Conservation (phyloP, 83 land plant species). For the Thuja plicata region DNA sequence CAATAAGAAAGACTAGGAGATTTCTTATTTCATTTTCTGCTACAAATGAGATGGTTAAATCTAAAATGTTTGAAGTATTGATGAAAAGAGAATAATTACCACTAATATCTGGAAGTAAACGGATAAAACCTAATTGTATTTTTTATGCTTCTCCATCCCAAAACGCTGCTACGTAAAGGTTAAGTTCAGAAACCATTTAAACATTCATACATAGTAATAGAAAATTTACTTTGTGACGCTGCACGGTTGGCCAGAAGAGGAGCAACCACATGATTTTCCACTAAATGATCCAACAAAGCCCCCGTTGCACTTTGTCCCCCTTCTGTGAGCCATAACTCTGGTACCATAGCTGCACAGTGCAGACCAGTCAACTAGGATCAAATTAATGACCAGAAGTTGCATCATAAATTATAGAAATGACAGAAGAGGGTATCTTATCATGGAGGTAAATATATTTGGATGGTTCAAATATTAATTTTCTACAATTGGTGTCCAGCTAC, state of each 20-base stretch:
- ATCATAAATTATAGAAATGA: not conserved
- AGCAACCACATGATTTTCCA: slow-evolving; percentile 82
- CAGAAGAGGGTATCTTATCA: not conserved
- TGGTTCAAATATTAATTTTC: not conserved
- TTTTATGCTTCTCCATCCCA: not conserved
- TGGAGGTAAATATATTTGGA: not conserved
- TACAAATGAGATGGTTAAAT: not conserved
- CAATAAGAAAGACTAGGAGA: not conserved
- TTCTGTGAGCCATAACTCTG: slow-evolving; percentile 96
- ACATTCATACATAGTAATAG: not conserved
- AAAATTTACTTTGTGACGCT: slow-evolving; percentile 66
- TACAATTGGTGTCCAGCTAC: no score
- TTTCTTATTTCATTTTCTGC: not conserved
- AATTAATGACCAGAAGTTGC: not conserved
- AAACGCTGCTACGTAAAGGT: not conserved
- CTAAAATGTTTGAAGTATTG: not conserved
- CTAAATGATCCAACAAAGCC: slow-evolving; percentile 80
- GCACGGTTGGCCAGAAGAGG: slow-evolving; percentile 85
- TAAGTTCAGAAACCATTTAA: not conserved
- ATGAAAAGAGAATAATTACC: not conserved
- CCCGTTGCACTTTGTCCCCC: slow-evolving; percentile 99
- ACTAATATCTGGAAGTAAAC: not conserved
- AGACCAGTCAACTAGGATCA: not conserved
- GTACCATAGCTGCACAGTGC: slow-evolving; percentile 80
- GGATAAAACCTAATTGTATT: not conserved